phyloP scores from a whole-genome alignment of 495 filamentous ascomycete genomes.

The Barbatosphaeria neglecta region DNA sequence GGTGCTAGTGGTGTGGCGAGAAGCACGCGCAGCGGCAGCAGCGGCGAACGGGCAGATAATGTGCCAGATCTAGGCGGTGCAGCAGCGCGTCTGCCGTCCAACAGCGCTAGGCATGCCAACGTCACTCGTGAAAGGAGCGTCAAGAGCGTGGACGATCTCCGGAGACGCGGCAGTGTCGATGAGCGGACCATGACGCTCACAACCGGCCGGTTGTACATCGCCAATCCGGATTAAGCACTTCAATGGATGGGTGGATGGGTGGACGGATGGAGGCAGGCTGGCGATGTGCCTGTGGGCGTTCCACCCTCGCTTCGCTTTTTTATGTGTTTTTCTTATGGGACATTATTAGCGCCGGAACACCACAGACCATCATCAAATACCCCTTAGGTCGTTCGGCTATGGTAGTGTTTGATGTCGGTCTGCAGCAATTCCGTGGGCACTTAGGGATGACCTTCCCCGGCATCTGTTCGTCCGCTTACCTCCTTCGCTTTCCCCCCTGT shows the following conservation, averaged over 20 bases:
- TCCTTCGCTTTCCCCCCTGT: too few relatives aligned
- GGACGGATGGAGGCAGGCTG: background rate
- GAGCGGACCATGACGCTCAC: constrained; percentile 81
- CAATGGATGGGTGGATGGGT: background rate
- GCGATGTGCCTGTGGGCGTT: background rate
- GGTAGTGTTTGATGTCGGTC: too few relatives aligned
- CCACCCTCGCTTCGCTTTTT: background rate
- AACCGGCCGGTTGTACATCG: constrained; percentile 72
- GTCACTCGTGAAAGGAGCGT: constrained; percentile 52
- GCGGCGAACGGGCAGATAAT: constrained; percentile 38
- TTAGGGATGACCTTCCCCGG: too few relatives aligned
- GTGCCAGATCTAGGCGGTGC: constrained; percentile 29
- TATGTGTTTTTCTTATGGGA: background rate
- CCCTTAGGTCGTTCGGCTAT: too few relatives aligned
- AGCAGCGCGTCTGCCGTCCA: constrained; percentile 33
- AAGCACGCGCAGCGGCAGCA: constrained; percentile 44
- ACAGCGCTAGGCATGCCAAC: constrained; percentile 38
- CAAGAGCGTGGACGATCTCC: constrained; percentile 62
- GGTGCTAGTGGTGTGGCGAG: constrained; percentile 25
- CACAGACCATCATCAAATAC: too few relatives aligned
- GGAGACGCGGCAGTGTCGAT: constrained; percentile 84
- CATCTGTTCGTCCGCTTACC: too few relatives aligned
- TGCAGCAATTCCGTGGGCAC: too few relatives aligned
- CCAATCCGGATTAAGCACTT: constrained; percentile 67
- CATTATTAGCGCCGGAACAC: background rate